phyloP scores from a whole-genome alignment of 192 early-diverging fungal species.

The Backusella morwellensis region DNA sequence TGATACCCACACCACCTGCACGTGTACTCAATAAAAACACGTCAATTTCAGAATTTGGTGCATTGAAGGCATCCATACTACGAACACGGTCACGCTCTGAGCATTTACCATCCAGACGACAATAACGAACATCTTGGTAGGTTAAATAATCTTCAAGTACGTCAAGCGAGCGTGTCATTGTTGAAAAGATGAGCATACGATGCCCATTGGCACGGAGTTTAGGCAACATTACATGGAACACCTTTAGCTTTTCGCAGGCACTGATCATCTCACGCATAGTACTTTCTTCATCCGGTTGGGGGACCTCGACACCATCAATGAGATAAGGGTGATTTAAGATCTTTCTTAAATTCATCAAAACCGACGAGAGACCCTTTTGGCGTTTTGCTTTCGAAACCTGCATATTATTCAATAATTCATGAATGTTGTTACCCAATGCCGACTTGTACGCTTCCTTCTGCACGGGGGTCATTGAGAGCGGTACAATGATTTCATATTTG shows the following conservation, averaged over 20 bases:
- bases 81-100: slow-evolving; percentile 46
- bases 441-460: slow-evolving; percentile 73
- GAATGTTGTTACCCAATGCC: slow-evolving; percentile 56
- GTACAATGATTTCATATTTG: slow-evolving; percentile 71
- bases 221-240: slow-evolving; percentile 65
- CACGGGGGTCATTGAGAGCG: slow-evolving; percentile 60
- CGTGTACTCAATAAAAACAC: slow-evolving; percentile 70
- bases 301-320: slow-evolving; percentile 53
- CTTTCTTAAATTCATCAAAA: slow-evolving; percentile 70
- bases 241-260: slow-evolving; percentile 59
- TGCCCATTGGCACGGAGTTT: slow-evolving; percentile 62
- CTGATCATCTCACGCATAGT: slow-evolving; percentile 59
- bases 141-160: slow-evolving; percentile 77
- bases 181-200: slow-evolving; percentile 78
- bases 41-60: slow-evolving; percentile 55
- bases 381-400: not conserved
- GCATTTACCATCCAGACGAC: slow-evolving; percentile 69
- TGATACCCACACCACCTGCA: slow-evolving; percentile 77
- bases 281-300: slow-evolving; percentile 28
- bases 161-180: slow-evolving; percentile 74
- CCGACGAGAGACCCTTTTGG: slow-evolving; percentile 32
- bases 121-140: slow-evolving; percentile 48
- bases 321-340: slow-evolving; percentile 71
- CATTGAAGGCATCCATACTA: slow-evolving; percentile 66
- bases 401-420: not conserved